Evolutionary conservation across 345 rosid species (phyloP).

Genomic region (Lenwebbia sp.): DNA sequence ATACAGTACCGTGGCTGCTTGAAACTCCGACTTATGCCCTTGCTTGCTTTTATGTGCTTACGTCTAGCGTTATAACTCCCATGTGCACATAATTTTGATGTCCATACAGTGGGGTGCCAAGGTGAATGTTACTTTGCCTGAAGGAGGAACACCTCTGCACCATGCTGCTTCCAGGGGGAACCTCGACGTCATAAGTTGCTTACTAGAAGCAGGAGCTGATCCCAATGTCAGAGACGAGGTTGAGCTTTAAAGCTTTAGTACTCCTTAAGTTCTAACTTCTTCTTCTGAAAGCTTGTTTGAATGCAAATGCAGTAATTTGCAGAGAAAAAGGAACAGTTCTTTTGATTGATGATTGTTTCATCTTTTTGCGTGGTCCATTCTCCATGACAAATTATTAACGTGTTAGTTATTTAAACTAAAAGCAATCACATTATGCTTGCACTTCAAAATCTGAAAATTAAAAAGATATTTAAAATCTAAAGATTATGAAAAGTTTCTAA

Average conservation of each 20-base stretch:
- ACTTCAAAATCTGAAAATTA: too few species aligned
- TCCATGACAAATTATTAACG: background rate
- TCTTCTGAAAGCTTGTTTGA: background rate
- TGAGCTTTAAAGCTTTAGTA: background rate
- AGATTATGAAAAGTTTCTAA: too few species aligned
- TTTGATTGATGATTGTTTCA: background rate
- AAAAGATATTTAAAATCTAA: too few species aligned
- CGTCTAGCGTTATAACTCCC: background rate
- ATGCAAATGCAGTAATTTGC: background rate
- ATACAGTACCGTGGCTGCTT: background rate
- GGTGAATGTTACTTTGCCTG: slow-evolving; percentile 49
- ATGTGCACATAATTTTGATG: background rate
- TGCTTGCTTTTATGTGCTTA: background rate
- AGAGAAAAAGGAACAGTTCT: background rate
- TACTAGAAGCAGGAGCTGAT: slow-evolving; percentile 77
- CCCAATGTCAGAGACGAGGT: slow-evolving; percentile 68
- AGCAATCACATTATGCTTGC: background rate
- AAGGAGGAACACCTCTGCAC: slow-evolving; percentile 88
- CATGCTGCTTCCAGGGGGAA: slow-evolving; percentile 68
- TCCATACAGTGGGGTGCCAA: slow-evolving; percentile 64
- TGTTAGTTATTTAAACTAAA: background rate
- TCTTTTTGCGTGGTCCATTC: background rate
- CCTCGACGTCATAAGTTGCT: slow-evolving; percentile 46
- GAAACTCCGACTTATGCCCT: background rate
- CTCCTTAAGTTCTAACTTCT: background rate